Evolutionary conservation across 257 asterid genomes (phyloP), one percentile per base, ranked within the genome.

Genomic region (Nicotiana sylvestris): DNA sequence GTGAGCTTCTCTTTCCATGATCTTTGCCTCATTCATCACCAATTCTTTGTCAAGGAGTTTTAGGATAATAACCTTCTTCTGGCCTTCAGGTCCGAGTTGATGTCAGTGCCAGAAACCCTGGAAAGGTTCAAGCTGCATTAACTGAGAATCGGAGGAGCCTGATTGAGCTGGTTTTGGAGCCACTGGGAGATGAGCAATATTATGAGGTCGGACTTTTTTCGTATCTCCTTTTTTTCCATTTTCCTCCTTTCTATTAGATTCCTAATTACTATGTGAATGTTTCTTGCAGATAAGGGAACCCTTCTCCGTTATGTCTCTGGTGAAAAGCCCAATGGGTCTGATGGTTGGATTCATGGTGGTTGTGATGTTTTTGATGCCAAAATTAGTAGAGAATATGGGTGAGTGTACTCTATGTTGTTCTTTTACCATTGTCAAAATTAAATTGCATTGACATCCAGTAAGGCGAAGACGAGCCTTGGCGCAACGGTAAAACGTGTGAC

Each of bases 271-370:
- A 21, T 27, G 51, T 77, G 7, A 84, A 68, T 68, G 43, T 78
- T 32, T 30, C 69, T 83, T 87, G 88, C 97, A 96, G 99, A 80
- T 89, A 78, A 91, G 97, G 84, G 98, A 96, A 86, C 99, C 98
- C 69, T 96, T 94, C 94, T 81, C 87, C 58, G 35, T 90, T 56
- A 72, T 93, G 93, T 92, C 98, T 65, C 49, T 96, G 16, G 82
- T 94, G 89, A 96, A 96, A 82, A 96, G 99, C 89, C 98, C 98
- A 2, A 94, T 96, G 99, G 98, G 99, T 69, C 85, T 96, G 97
- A 96, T 94, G 99, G 87, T 96, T n/a, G 98, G 99, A 25, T 96
- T 96, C 84, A 93, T 96, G 99, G 92, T 84, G 79, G 76, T 96
- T 83, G 98, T 94, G 87, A 86, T 96, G 98, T 92, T 96, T 87